A percentile compares a stretch with the other conserved stretches of the same genome.
Evolutionary conservation across 129 eudicot genomes (phyloP).

Genomic region (Deinandra increscens): DNA sequence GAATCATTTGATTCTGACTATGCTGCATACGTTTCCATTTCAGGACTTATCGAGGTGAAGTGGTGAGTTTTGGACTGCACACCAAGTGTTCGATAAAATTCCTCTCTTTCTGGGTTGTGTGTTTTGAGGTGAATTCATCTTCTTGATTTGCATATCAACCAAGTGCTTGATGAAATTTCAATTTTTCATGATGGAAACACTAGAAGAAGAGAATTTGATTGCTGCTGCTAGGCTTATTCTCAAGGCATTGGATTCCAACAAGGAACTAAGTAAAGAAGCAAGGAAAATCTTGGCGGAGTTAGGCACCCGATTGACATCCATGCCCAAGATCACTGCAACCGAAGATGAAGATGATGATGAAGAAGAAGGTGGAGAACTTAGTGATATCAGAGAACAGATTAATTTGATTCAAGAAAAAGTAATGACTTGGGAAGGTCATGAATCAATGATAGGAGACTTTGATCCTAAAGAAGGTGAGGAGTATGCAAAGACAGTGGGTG

Average conservation of each 20-base stretch:
- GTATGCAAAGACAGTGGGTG: constrained; percentile 68
- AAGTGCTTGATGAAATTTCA: constrained; percentile 24
- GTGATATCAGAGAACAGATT: constrained; percentile 52
- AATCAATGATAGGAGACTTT: constrained; percentile 79
- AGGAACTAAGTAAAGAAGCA: constrained; percentile 46
- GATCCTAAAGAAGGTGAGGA: constrained; percentile 72
- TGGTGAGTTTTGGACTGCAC: constrained; percentile 10
- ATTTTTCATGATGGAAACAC: constrained; percentile 43
- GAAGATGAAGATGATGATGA: constrained; percentile 29
- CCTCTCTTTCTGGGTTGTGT: background rate
- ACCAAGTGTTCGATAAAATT: constrained; percentile 23
- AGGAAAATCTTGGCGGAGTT: constrained; percentile 65
- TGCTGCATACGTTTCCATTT: background rate
- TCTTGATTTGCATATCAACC: constrained; percentile 19
- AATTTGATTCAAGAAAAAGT: constrained; percentile 61
- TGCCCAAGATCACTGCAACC: constrained; percentile 26
- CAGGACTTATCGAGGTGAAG: background rate
- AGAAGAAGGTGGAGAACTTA: constrained; percentile 31
- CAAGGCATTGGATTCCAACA: constrained; percentile 65
- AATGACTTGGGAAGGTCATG: constrained; percentile 58
- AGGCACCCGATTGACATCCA: constrained; percentile 53
- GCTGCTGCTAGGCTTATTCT: constrained; percentile 66
- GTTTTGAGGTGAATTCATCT: constrained; percentile 7
- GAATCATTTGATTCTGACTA: constrained; percentile 13
- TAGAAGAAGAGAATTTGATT: constrained; percentile 71